Evolutionary conservation across 352 stramenopile species (phyloP).

Genomic region (Phytophthora pseudosyringae): DNA sequence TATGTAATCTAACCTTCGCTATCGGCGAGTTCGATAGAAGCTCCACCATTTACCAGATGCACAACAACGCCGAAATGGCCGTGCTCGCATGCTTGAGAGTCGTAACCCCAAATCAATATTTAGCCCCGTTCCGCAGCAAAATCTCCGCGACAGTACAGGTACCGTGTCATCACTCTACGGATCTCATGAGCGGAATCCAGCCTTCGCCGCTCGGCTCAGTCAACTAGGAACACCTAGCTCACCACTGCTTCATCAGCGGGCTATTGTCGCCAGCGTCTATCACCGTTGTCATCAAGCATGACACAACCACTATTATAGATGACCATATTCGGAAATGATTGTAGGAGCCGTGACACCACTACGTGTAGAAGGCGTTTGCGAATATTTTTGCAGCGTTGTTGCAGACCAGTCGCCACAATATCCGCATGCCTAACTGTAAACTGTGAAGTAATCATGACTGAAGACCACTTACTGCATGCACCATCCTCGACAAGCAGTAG

Average conservation of each 20-base stretch:
- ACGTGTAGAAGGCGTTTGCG: too few species aligned
- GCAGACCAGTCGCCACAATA: too few species aligned
- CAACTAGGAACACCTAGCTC: background rate
- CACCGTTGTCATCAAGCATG: background rate
- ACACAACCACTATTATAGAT: background rate
- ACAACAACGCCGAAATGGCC: background rate
- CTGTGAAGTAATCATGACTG: too few species aligned
- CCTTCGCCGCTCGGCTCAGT: background rate
- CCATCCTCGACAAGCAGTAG: background rate
- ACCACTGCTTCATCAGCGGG: too few species aligned
- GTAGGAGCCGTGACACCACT: background rate
- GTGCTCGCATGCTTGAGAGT: background rate
- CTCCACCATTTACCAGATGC: background rate
- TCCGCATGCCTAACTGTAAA: too few species aligned
- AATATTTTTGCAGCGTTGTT: too few species aligned
- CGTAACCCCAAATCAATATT: background rate
- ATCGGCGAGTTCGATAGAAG: background rate
- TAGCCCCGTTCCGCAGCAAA: background rate
- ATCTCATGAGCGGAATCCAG: background rate
- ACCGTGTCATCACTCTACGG: background rate
- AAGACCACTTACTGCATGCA: background rate
- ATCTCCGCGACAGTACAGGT: background rate
- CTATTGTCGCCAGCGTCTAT: background rate
- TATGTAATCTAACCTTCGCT: too few species aligned
- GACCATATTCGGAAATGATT: background rate